Evolutionary conservation across 495 filamentous ascomycete genomes (phyloP).

Genomic region (Rhypophila decipiens): DNA sequence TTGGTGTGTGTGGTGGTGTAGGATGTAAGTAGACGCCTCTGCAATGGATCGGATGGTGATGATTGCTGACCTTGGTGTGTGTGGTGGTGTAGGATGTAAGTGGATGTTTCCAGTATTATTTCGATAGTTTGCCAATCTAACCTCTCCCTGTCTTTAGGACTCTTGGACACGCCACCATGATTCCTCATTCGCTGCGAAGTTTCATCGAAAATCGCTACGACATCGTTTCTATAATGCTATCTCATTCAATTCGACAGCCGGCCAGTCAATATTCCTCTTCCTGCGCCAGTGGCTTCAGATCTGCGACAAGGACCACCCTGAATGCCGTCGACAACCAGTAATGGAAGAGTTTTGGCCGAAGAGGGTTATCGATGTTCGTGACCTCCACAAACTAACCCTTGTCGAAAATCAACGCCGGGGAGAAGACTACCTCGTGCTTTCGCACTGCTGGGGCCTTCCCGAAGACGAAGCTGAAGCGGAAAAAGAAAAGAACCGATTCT

Average conservation of each 20-base stretch:
- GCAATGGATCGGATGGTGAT: conserved; percentile 2
- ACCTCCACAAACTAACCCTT: conserved; percentile 3
- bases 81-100: conserved; percentile 1
- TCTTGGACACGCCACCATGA: not conserved
- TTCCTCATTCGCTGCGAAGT: not conserved
- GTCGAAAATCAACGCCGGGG: conserved; percentile 1
- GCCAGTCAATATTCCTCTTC: not conserved
- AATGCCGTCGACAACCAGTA: not conserved
- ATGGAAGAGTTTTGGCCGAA: conserved; percentile 5
- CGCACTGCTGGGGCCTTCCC: conserved; percentile 8
- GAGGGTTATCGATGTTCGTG: conserved; percentile 4
- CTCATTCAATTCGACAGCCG: not conserved
- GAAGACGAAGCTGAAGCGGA: not conserved
- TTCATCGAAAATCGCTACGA: not conserved
- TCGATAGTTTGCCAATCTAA: not conserved
- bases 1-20: conserved; percentile 3
- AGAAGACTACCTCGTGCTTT: conserved; percentile 9
- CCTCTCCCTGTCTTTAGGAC: not conserved
- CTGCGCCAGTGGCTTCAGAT: conserved; percentile 5
- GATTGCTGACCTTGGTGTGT: conserved; percentile 2
- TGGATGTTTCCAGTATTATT: not conserved
- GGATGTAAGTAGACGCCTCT: not conserved
- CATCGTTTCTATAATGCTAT: not conserved
- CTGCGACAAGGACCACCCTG: conserved; percentile 1
- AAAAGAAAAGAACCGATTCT: conserved; percentile 5